Conservation (phyloP, 2,329 filamentous ascomycete genomes). For the Chrysoporthe cubensis region DNA sequence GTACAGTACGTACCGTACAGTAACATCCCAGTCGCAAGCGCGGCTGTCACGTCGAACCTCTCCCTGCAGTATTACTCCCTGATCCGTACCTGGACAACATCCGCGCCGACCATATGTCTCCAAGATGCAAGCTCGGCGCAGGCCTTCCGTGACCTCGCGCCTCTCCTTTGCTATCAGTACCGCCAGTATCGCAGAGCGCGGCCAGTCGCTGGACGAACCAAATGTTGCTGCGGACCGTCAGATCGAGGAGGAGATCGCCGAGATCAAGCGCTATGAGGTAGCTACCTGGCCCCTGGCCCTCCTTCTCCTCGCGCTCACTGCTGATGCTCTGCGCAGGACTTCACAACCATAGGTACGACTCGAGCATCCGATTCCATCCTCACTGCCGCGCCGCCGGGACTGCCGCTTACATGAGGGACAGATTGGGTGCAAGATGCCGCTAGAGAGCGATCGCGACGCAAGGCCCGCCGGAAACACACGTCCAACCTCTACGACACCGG, state of each 20-base stretch:
- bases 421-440: slow-evolving; percentile 99
- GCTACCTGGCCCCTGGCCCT: neutral
- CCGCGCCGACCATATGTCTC: slow-evolving; percentile 23
- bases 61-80: neutral
- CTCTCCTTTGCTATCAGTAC: slow-evolving; percentile 70
- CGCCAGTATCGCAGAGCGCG: slow-evolving; percentile 56
- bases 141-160: slow-evolving; percentile 65
- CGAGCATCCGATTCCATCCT: slow-evolving; percentile 28
- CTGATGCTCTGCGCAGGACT: slow-evolving; percentile 63
- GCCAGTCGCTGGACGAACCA: slow-evolving; percentile 56
- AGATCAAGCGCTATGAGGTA: slow-evolving; percentile 96
- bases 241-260: slow-evolving; percentile 92
- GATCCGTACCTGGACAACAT: slow-evolving; percentile 1
- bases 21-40: slow-evolving; percentile 5
- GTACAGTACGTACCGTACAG: neutral
- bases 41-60: slow-evolving; percentile 33
- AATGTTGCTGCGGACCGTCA: slow-evolving; percentile 63
- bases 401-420: slow-evolving; percentile 46
- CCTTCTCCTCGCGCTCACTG: neutral
- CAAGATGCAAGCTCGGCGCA: slow-evolving; percentile 39
- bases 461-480: slow-evolving; percentile 72
- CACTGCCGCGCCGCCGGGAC: neutral
- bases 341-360: slow-evolving; percentile 82
- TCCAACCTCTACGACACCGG: slow-evolving; percentile 74
- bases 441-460: slow-evolving; percentile 82